phyloP scores from a whole-genome alignment of 495 filamentous ascomycete genomes.

The Penicillium argentinense region DNA sequence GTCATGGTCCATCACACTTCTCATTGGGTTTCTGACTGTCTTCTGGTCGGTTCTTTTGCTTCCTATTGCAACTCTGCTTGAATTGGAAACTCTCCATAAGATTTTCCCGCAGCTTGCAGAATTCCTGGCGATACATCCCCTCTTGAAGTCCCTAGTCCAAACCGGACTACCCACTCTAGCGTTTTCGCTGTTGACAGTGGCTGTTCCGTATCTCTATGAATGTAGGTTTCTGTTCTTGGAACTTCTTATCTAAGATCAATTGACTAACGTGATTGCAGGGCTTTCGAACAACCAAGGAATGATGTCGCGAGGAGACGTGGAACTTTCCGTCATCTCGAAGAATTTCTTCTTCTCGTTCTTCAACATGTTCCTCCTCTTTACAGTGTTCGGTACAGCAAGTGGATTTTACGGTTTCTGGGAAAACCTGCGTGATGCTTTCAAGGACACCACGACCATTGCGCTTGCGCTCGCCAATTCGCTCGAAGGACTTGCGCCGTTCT shows the following conservation, averaged over 20 bases:
- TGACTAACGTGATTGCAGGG: conserved; percentile 37
- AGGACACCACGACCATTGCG: conserved; percentile 77
- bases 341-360: conserved; percentile 99
- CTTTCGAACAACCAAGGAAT: conserved; percentile 88
- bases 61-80: conserved; percentile 74
- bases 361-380: conserved; percentile 96
- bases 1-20: conserved; percentile 77
- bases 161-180: conserved; percentile 84
- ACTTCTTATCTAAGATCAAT: neutral
- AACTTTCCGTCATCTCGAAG: conserved; percentile 92
- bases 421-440: conserved; percentile 68
- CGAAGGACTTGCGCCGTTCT: conserved; percentile 73
- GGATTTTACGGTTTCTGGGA: conserved; percentile 66
- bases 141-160: conserved; percentile 73
- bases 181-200: conserved; percentile 80
- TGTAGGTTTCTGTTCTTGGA: conserved; percentile 57
- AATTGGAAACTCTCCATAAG: conserved; percentile 71
- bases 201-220: conserved; percentile 92
- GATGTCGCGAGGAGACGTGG: conserved; percentile 92
- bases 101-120: conserved; percentile 71
- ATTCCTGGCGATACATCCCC: conserved; percentile 61
- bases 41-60: conserved; percentile 87
- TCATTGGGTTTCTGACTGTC: conserved; percentile 78
- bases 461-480: conserved; percentile 73
- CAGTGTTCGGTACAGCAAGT: conserved; percentile 81